phyloP scores from a whole-genome alignment of 1,284 basidiomycete genomes.

The Thelephora terrestris region DNA sequence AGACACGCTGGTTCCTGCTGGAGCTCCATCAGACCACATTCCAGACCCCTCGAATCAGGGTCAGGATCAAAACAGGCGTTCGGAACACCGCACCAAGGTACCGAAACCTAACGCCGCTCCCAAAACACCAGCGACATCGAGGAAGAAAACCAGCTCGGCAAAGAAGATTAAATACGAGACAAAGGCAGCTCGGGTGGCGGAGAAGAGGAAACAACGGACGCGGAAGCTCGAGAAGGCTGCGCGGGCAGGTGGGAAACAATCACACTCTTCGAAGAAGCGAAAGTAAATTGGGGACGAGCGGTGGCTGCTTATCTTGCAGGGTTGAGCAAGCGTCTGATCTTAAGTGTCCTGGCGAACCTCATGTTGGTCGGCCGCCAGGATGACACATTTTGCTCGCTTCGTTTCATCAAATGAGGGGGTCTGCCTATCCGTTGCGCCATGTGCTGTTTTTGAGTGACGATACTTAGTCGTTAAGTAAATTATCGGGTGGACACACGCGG shows the following conservation, averaged over 20 bases:
- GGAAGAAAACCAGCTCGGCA: slow-evolving; percentile 17
- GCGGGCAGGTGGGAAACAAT: slow-evolving; percentile 48
- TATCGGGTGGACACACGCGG: no score
- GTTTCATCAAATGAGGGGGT: no score
- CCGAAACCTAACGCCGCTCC: background rate
- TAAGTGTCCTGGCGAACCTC: no score
- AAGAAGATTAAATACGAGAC: slow-evolving; percentile 56
- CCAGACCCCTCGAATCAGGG: background rate
- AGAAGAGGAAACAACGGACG: slow-evolving; percentile 46
- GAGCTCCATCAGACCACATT: slow-evolving; percentile 8
- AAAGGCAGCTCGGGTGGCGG: slow-evolving; percentile 45
- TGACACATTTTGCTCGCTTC: no score
- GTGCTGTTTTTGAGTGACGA: no score
- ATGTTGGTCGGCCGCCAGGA: no score
- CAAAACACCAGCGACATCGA: slow-evolving; percentile 3
- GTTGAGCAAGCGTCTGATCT: no score
- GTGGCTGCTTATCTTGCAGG: no score
- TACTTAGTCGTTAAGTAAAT: no score
- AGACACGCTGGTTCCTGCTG: slow-evolving; percentile 40
- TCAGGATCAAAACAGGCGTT: background rate
- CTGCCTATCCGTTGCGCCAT: no score
- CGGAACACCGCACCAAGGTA: background rate
- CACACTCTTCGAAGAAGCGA: slow-evolving; percentile 26
- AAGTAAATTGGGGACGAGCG: background rate
- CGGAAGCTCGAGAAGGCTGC: slow-evolving; percentile 58